A percentile compares a stretch with the other conserved stretches of the same genome.
These are phyloP conservation scores for Cryptococcus floricola DNA, from an alignment of 1,284 basidiomycete species.

Conservation along the genomic window DNA sequence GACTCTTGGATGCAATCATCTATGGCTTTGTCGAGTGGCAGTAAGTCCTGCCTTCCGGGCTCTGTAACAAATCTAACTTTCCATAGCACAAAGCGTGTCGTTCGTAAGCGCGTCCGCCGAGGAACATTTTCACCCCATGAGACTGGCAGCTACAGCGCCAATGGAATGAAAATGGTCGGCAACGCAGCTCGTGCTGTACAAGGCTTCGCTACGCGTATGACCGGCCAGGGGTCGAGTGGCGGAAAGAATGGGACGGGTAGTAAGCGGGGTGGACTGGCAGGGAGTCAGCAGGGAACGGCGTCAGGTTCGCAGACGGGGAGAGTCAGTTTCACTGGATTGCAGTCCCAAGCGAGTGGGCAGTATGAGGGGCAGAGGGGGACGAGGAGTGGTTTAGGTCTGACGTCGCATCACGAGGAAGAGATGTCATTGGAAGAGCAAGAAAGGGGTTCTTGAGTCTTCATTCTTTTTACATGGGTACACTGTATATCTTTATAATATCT, in stretches of 20 bases:
- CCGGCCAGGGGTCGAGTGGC: not conserved
- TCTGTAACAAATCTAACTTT: not conserved
- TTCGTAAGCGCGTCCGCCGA: slow-evolving; percentile 13
- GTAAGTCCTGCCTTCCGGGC: slow-evolving; percentile 18
- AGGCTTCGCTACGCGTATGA: not conserved
- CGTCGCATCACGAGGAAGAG: no score
- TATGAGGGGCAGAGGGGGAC: no score
- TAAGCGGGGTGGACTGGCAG: no score
- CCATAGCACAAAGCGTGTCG: slow-evolving; percentile 17
- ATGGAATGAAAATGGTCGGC: not conserved
- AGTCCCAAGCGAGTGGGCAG: no score
- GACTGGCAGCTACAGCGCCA: not conserved
- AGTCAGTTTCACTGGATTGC: no score
- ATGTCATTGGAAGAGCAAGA: no score
- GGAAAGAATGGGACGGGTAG: no score
- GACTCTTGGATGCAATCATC: slow-evolving; percentile 47
- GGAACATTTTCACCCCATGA: slow-evolving; percentile 11
- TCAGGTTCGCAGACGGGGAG: no score
- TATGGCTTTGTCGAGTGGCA: slow-evolving; percentile 50
- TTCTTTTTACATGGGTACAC: not conserved
- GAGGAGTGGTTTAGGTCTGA: no score
- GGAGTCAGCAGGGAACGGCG: no score
- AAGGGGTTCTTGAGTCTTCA: not conserved
- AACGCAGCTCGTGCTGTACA: not conserved
- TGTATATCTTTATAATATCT: not conserved